A percentile compares a stretch with the other conserved stretches of the same genome.
phyloP scores from a whole-genome alignment of 2,329 filamentous ascomycete genomes.

The Chrysosporium queenslandicum region DNA sequence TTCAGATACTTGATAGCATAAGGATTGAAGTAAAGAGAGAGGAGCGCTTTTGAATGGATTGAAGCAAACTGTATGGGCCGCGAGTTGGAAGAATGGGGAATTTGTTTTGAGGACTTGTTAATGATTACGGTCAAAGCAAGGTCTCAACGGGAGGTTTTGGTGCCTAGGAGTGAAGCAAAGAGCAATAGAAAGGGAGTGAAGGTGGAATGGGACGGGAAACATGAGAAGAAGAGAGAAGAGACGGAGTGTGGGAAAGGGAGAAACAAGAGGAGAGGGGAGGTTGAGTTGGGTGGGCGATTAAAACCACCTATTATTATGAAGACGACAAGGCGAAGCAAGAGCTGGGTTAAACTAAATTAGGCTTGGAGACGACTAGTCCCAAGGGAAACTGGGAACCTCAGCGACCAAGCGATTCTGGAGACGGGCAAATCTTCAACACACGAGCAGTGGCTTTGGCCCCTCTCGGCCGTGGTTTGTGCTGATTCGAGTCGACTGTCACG shows the following conservation, averaged over 20 bases:
- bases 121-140: background rate
- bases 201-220: conserved; percentile 10
- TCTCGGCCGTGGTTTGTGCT: no score
- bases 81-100: conserved; percentile 6
- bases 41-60: background rate
- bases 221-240: conserved; percentile 15
- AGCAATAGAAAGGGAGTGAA: background rate
- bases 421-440: background rate
- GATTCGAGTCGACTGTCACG: background rate
- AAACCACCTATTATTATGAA: conserved; percentile 1
- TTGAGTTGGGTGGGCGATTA: conserved; percentile 5
- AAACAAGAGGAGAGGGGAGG: background rate
- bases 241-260: conserved; percentile 6
- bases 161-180: background rate
- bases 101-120: background rate
- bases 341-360: conserved; percentile 2
- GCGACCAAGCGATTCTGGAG: background rate
- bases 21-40: background rate
- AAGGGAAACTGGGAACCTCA: background rate
- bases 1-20: no score
- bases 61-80: background rate
- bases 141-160: background rate
- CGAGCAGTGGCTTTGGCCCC: background rate
- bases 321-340: conserved; percentile 3
- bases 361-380: background rate